Base-by-base conservation (phyloP, 331 rosid genomes). In the Pyrus hybrid region DNA sequence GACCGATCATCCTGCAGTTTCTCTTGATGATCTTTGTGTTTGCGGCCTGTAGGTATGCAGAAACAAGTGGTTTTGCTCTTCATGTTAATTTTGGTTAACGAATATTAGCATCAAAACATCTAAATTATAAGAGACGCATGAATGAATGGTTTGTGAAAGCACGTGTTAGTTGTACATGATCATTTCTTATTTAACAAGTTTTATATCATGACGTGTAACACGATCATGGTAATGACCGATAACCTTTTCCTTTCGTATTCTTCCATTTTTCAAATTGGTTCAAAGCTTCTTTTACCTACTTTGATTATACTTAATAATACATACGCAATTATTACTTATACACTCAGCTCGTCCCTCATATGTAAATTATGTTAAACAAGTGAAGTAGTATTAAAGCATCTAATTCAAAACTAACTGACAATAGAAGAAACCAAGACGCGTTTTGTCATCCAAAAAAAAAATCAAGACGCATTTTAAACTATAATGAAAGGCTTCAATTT, bases 31-130 rank as follows among this genome's bases (percentile, higher is more conserved):
- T 68, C 79, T 78, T 67, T 87, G 8, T 53, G 43, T 64, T 66
- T 81, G 14, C 67, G 47, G 57, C 79, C 56, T 65, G 70, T 17
- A 66, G 79, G 82, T 66, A 91, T 72, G 83, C 96, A 88, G 80
- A 86, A 91, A 54, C 91, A 88, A 4, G 79, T 68, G 81, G 37
- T 74, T 79, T 84, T 79, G 88, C 77, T 53, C 84, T 82, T 84
- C 96, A 88, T 91, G 45, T 30, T 51, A 6, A 18, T 51, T 64
- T 30, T 23, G 43, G 73, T 76, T 16, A 45, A 30, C 0, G 26
- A 29, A 14, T 37, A 20, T 16, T 45, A 29, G 22, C 49, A 13
- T 16, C 54, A 22, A 10, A 67, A 28, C 45, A 67, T 72, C 25
- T 54, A 17, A 20, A 18, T 76, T 51, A 70, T 56, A 28, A 58